Conservation (phyloP, 371 early-diverging fungal genomes). For the Mortierella sp. region DNA sequence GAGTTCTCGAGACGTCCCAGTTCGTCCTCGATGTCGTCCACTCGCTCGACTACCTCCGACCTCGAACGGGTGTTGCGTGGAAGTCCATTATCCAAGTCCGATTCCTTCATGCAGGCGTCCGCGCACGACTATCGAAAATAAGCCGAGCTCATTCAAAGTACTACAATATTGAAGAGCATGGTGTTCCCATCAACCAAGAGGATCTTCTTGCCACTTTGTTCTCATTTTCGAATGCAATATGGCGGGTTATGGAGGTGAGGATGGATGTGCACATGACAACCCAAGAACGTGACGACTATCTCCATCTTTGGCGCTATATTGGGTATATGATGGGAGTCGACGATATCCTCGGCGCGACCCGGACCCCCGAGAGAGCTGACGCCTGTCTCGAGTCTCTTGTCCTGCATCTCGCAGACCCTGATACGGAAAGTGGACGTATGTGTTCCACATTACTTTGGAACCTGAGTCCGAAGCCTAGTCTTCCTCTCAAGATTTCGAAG, state of each 20-base stretch:
- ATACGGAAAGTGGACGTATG: slow-evolving; percentile 10
- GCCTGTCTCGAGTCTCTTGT: slow-evolving; percentile 23
- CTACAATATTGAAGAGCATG: slow-evolving; percentile 29
- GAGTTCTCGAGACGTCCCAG: slow-evolving; percentile 28
- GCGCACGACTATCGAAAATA: slow-evolving; percentile 17
- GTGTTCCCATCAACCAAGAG: slow-evolving; percentile 53
- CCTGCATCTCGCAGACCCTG: slow-evolving; percentile 21
- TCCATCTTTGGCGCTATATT: slow-evolving; percentile 45
- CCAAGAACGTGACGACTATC: slow-evolving; percentile 33
- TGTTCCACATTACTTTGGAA: slow-evolving; percentile 5
- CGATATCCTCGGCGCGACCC: slow-evolving; percentile 15
- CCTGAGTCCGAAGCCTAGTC: neutral
- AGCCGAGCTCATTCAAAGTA: slow-evolving; percentile 22
- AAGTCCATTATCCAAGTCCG: slow-evolving; percentile 38
- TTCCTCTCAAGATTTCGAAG: neutral
- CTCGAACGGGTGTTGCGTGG: slow-evolving; percentile 27
- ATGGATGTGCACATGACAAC: slow-evolving; percentile 23
- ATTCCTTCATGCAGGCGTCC: slow-evolving; percentile 35
- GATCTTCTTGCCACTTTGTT: slow-evolving; percentile 30
- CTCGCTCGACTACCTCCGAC: slow-evolving; percentile 21
- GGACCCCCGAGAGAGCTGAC: slow-evolving; percentile 9
- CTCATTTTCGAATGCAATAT: slow-evolving; percentile 25
- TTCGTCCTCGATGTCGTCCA: slow-evolving; percentile 23
- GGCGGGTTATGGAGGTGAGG: slow-evolving; percentile 27
- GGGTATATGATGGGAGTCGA: slow-evolving; percentile 43